These are phyloP conservation scores for Eucommia ulmoides DNA, from an alignment of 257 asterid genomes.

Conservation along the genomic window DNA sequence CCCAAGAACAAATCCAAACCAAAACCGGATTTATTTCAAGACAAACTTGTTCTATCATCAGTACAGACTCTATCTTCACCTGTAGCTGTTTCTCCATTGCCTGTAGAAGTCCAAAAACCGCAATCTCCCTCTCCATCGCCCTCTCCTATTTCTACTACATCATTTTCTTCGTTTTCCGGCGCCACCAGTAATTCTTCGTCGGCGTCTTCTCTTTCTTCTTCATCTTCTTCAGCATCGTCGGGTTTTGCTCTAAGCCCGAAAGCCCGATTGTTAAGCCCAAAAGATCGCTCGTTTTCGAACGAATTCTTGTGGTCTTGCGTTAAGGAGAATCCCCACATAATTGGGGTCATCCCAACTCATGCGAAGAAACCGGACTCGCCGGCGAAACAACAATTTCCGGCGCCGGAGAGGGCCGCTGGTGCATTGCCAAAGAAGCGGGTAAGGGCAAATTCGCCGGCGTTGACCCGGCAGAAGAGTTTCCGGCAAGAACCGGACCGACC, in stretches of 20 bases:
- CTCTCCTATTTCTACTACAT: slow-evolving; percentile 20
- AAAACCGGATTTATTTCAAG: slow-evolving; percentile 26
- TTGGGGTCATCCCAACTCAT: slow-evolving; percentile 14
- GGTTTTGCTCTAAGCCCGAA: too few species aligned
- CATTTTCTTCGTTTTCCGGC: slow-evolving; percentile 32
- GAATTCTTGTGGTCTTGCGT: slow-evolving; percentile 52
- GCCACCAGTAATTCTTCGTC: slow-evolving; percentile 19
- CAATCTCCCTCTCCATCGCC: slow-evolving; percentile 36
- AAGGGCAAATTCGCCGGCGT: slow-evolving; percentile 46
- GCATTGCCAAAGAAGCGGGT: slow-evolving; percentile 41
- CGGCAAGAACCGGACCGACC: slow-evolving; percentile 23
- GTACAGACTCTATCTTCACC: slow-evolving; percentile 30
- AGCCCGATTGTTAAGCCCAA: slow-evolving; percentile 17
- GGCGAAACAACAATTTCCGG: not conserved
- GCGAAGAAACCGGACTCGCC: slow-evolving; percentile 7
- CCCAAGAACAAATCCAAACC: slow-evolving; percentile 32
- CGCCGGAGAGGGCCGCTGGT: slow-evolving; percentile 15
- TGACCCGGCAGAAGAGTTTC: slow-evolving; percentile 54
- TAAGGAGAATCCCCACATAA: slow-evolving; percentile 47
- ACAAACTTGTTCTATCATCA: slow-evolving; percentile 50
- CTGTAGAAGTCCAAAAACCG: slow-evolving; percentile 16
- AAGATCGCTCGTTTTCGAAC: slow-evolving; percentile 51
- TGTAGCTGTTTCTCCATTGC: slow-evolving; percentile 1
- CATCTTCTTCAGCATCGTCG: slow-evolving; percentile 22
- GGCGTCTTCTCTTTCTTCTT: slow-evolving; percentile 14